Evolutionary conservation across 1,284 basidiomycete species (phyloP).

Genomic region (Pterulicium gracile): DNA sequence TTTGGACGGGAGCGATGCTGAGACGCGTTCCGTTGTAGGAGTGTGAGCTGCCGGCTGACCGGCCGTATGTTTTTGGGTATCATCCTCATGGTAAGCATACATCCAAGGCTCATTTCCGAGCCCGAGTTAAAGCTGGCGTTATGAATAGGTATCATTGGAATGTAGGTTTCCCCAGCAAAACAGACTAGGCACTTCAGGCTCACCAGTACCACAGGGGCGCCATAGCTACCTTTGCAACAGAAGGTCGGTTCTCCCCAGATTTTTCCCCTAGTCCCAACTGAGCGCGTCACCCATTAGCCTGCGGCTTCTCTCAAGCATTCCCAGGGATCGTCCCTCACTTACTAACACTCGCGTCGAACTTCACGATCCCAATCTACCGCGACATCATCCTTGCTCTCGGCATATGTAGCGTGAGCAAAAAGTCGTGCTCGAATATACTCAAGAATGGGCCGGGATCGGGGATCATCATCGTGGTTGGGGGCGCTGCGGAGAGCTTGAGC

Average conservation of each 20-base stretch:
- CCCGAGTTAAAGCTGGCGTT: constrained; percentile 4
- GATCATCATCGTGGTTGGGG: constrained; percentile 94
- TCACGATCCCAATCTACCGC: constrained; percentile 87
- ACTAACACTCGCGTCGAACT: constrained; percentile 85
- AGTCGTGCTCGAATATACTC: constrained; percentile 85
- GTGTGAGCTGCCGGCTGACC: constrained; percentile 81
- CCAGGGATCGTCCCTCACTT: constrained; percentile 92
- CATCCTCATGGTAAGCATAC: constrained; percentile 78
- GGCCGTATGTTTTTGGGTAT: constrained; percentile 94
- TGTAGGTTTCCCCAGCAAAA: constrained; percentile 33
- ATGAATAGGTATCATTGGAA: constrained; percentile 79
- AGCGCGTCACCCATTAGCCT: constrained; percentile 39
- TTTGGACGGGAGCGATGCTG: constrained; percentile 9
- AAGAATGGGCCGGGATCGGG: constrained; percentile 59
- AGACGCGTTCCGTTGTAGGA: constrained; percentile 35
- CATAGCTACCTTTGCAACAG: constrained; percentile 87
- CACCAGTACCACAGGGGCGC: constrained; percentile 56
- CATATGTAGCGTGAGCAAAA: constrained; percentile 86
- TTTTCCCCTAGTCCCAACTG: not conserved
- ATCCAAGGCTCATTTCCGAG: constrained; percentile 2
- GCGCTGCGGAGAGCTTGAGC: constrained; percentile 88
- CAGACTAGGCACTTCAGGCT: not conserved
- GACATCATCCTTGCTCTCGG: constrained; percentile 83
- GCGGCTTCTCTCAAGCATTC: constrained; percentile 85
- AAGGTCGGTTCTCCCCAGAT: constrained; percentile 36